A percentile compares a stretch with the other conserved stretches of the same genome.
Conservation (phyloP, 306 rosid species). For the Abrus pulchellus region DNA sequence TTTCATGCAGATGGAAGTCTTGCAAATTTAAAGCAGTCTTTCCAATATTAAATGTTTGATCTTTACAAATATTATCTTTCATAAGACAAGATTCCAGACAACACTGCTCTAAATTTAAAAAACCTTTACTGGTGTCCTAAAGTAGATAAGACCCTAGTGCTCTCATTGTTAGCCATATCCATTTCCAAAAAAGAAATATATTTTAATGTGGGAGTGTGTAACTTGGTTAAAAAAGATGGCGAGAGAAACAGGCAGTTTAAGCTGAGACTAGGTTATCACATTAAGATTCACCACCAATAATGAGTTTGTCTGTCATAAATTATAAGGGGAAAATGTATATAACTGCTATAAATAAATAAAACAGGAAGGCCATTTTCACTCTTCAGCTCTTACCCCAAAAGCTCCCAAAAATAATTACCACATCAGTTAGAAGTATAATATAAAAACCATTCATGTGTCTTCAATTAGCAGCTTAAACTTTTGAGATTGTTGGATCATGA, state of each 20-base stretch:
- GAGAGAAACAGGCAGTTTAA: not conserved
- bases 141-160: not conserved
- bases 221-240: not conserved
- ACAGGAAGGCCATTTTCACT: not conserved
- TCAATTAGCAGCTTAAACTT: not conserved
- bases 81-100: not conserved
- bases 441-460: not conserved
- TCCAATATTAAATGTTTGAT: slow-evolving; percentile 12
- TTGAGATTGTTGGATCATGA: not conserved
- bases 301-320: not conserved
- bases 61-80: not conserved
- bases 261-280: not conserved
- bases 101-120: not conserved
- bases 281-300: not conserved
- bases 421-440: not conserved
- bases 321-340: not conserved
- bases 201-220: not conserved
- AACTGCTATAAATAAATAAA: not conserved
- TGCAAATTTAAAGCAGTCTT: not conserved
- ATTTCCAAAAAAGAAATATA: not conserved
- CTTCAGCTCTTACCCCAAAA: not conserved
- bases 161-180: not conserved
- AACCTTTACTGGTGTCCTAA: not conserved
- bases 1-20: not conserved
- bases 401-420: not conserved